Conservation (phyloP, 1,284 basidiomycete species). For the Naganishia sp. region DNA sequence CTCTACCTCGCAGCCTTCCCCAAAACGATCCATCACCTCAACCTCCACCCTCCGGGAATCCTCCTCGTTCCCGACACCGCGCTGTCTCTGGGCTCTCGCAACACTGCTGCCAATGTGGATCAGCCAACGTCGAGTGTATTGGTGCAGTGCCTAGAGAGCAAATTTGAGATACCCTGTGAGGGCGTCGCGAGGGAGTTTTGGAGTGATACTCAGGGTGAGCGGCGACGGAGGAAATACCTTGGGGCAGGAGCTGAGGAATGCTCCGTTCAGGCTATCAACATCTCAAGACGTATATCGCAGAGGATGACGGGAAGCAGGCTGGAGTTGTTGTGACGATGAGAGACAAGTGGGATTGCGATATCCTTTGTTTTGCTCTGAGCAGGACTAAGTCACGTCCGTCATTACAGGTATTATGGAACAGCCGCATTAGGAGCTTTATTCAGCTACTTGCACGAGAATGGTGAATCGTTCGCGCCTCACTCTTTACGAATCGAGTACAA, state of each 20-base stretch:
- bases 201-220: conserved; percentile 72
- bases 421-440: conserved; percentile 82
- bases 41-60: conserved; percentile 68
- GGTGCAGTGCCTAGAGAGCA: conserved; percentile 70
- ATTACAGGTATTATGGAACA: conserved; percentile 13
- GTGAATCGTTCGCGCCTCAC: conserved; percentile 66
- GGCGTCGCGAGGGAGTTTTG: conserved; percentile 74
- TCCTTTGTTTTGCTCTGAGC: neutral
- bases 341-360: conserved; percentile 63
- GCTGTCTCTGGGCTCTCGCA: conserved; percentile 43
- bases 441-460: conserved; percentile 69
- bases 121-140: conserved; percentile 57
- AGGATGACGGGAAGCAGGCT: conserved; percentile 69
- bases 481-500: conserved; percentile 79
- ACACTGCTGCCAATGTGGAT: conserved; percentile 8
- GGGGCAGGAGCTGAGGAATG: no score
- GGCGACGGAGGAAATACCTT: neutral
- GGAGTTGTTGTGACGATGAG: conserved; percentile 71
- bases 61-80: conserved; percentile 79
- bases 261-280: conserved; percentile 67
- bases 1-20: conserved; percentile 63
- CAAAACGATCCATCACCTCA: conserved; percentile 82
- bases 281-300: conserved; percentile 70
- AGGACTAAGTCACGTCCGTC: conserved; percentile 57
- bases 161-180: conserved; percentile 68